Evolutionary conservation across 2,329 filamentous ascomycete genomes (phyloP).

Genomic region (Alternaria arbusti): DNA sequence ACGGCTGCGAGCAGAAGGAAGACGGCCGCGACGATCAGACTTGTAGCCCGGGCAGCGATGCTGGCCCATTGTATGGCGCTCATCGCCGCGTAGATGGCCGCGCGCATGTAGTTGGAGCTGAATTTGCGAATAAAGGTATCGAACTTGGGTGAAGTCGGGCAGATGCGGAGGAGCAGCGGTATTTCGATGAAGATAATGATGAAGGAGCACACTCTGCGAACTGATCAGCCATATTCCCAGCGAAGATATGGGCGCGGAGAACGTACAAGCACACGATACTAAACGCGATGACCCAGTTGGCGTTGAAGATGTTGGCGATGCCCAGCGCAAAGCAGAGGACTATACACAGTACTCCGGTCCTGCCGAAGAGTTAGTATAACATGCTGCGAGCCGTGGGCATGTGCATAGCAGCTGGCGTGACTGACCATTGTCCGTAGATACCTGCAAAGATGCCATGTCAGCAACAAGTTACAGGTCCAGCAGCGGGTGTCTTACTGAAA

Average conservation of each 20-base stretch:
- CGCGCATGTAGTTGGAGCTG: constrained; percentile 96
- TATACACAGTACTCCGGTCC: constrained; percentile 66
- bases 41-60: constrained; percentile 67
- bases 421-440: constrained; percentile 73
- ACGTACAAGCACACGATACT: constrained; percentile 60
- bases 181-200: constrained; percentile 69
- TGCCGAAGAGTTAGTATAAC: constrained; percentile 34
- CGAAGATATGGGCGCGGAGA: neutral
- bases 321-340: constrained; percentile 71
- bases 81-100: constrained; percentile 83
- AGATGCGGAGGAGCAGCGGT: constrained; percentile 94
- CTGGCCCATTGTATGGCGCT: constrained; percentile 84
- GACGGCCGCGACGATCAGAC: constrained; percentile 84
- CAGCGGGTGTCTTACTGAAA: constrained; percentile 61
- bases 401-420: constrained; percentile 23
- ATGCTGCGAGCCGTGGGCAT: neutral
- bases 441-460: constrained; percentile 54
- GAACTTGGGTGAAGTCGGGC: constrained; percentile 89
- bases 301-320: constrained; percentile 71
- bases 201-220: constrained; percentile 54
- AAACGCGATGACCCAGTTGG: constrained; percentile 63
- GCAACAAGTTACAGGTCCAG: constrained; percentile 23
- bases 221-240: constrained; percentile 6
- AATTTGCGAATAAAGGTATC: constrained; percentile 89
- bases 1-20: constrained; percentile 76